These are phyloP conservation scores for Trichoderma gracile DNA, from an alignment of 2,329 filamentous ascomycete genomes.

Conservation along the genomic window DNA sequence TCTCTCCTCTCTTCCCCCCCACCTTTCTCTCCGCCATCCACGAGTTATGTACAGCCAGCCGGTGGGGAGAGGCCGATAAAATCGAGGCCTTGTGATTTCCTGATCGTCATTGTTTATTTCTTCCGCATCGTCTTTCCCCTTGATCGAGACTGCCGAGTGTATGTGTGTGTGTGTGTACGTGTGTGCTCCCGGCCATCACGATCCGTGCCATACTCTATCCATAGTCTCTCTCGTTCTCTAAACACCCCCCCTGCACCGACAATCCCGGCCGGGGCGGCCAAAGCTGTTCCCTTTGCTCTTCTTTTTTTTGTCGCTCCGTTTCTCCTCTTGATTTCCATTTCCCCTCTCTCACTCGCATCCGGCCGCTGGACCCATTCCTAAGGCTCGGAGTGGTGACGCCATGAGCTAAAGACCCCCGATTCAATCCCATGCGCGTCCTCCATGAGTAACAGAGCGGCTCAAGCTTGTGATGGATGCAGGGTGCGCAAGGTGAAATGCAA, in stretches of 20 bases:
- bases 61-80: slow-evolving; percentile 2
- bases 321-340: background rate
- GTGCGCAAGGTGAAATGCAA: slow-evolving; percentile 44
- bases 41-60: background rate
- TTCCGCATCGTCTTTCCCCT: background rate
- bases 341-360: slow-evolving; percentile 1
- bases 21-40: slow-evolving; percentile 11
- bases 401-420: slow-evolving; percentile 22
- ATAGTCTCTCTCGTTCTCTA: background rate
- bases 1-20: background rate
- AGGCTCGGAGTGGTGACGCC: slow-evolving; percentile 16
- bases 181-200: slow-evolving; percentile 5
- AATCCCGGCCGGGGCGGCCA: background rate
- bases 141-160: background rate
- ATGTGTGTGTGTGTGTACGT: background rate
- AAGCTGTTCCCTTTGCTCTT: background rate
- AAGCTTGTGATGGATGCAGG: slow-evolving; percentile 43
- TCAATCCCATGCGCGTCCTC: slow-evolving; percentile 17
- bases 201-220: slow-evolving; percentile 1
- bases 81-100: slow-evolving; percentile 12
- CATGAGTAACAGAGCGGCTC: slow-evolving; percentile 31
- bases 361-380: slow-evolving; percentile 24
- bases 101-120: slow-evolving; percentile 6
- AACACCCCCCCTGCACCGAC: background rate
- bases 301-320: background rate